Percentiles rank a stretch among this genome's conserved stretches.
These are phyloP conservation scores for Metrosideros polymorpha DNA, from an alignment of 441 rosid species.

Conservation along the genomic window DNA sequence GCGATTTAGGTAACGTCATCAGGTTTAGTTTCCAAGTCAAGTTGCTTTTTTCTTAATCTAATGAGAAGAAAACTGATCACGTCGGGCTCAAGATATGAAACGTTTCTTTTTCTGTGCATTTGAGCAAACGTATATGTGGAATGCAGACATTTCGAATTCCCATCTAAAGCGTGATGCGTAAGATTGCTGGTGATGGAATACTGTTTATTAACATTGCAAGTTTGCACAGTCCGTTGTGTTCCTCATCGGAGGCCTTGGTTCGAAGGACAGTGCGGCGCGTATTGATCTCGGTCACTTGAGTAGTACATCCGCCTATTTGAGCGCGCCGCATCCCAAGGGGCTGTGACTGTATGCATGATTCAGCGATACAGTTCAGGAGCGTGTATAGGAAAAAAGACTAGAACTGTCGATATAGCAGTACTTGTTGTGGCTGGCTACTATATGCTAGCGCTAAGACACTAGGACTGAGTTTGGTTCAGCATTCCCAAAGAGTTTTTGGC, in stretches of 20 bases:
- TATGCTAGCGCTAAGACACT: conserved; percentile 78
- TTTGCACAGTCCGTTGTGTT: background rate
- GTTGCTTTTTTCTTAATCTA: background rate
- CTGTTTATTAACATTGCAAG: background rate
- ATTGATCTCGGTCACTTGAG: background rate
- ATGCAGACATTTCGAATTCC: background rate
- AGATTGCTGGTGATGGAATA: background rate
- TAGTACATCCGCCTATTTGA: no score
- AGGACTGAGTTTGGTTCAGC: no score
- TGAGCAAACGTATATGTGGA: background rate
- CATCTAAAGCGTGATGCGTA: background rate
- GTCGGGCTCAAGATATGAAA: background rate
- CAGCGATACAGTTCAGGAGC: background rate
- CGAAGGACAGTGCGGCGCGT: background rate
- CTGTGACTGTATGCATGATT: background rate
- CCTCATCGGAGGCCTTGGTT: background rate
- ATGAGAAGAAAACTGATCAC: background rate
- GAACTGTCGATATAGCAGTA: conserved; percentile 46
- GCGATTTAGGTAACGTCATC: background rate
- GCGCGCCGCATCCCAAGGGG: background rate
- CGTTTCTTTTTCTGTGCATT: no score
- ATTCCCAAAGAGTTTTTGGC: no score
- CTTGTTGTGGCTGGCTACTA: conserved; percentile 73
- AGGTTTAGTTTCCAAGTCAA: background rate
- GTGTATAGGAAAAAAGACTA: background rate